Percentiles rank a stretch among this genome's conserved stretches.
phyloP scores from a whole-genome alignment of 164 flowering plant species.

The Kingdonia uniflora region DNA sequence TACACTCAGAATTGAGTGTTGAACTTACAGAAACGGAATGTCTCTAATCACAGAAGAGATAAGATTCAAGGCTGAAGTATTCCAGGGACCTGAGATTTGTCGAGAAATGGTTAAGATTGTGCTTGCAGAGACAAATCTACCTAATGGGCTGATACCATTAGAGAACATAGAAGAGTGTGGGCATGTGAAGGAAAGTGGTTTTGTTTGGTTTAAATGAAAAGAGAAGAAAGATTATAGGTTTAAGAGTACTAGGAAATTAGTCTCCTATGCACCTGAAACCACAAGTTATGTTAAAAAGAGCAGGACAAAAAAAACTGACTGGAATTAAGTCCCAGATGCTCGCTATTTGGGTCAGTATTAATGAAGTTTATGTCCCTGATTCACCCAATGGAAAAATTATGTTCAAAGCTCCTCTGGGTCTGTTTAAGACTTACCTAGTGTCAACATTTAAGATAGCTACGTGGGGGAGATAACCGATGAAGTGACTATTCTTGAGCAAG shows the following conservation, averaged over 20 bases:
- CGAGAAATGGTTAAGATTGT: slow-evolving; percentile 26
- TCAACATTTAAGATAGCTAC: slow-evolving; percentile 28
- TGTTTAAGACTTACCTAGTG: slow-evolving; percentile 18
- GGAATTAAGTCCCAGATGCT: slow-evolving; percentile 28
- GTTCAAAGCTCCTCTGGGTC: slow-evolving; percentile 25
- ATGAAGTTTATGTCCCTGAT: slow-evolving; percentile 17
- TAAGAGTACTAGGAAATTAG: slow-evolving; percentile 38
- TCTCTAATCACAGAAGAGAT: slow-evolving; percentile 44
- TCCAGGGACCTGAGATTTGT: slow-evolving; percentile 41
- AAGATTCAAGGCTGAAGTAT: slow-evolving; percentile 45
- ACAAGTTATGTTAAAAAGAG: slow-evolving; percentile 10
- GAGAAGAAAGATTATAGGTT: slow-evolving; percentile 38
- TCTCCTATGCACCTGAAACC: slow-evolving; percentile 25
- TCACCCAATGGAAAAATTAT: slow-evolving; percentile 12
- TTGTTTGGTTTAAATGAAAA: slow-evolving; percentile 67
- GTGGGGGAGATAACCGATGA: not conserved
- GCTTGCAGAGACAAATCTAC: slow-evolving; percentile 36
- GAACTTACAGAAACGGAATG: no score
- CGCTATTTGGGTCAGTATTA: slow-evolving; percentile 20
- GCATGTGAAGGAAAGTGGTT: slow-evolving; percentile 37
- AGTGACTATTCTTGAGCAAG: no score
- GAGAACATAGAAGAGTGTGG: slow-evolving; percentile 54
- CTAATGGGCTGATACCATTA: slow-evolving; percentile 53
- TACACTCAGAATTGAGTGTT: no score
- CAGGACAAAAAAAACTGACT: slow-evolving; percentile 12